Conservation (phyloP, 176 grass and related monocot species). For the Saccharum spontaneum region DNA sequence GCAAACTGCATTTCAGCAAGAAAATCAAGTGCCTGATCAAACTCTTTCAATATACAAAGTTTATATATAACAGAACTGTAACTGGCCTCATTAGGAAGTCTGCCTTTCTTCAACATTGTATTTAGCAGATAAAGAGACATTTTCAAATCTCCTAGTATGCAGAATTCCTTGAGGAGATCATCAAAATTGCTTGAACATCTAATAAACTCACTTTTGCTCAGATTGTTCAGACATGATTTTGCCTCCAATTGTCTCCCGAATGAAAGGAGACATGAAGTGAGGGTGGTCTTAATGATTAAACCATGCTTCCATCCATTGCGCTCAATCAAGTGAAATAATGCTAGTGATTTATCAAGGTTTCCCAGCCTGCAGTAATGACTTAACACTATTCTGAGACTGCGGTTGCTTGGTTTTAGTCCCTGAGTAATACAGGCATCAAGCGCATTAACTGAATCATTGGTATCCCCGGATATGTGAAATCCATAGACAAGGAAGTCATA, state of each 20-base stretch:
- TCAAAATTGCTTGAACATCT: constrained; percentile 44
- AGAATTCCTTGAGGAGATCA: constrained; percentile 64
- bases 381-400: constrained; percentile 83
- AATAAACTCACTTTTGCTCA: constrained; percentile 44
- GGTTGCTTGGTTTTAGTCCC: constrained; percentile 69
- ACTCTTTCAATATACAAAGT: constrained; percentile 52
- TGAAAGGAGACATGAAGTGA: constrained; percentile 57
- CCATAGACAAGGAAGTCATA: constrained; percentile 16
- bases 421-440: background rate
- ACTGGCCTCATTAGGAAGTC: constrained; percentile 56
- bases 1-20: constrained; percentile 69
- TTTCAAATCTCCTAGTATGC: constrained; percentile 47
- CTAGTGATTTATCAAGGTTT: constrained; percentile 66
- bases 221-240: constrained; percentile 47
- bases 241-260: constrained; percentile 65
- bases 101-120: constrained; percentile 72
- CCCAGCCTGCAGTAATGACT: constrained; percentile 57
- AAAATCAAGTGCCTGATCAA: constrained; percentile 67
- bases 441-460: too few relatives aligned
- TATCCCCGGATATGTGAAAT: too few relatives aligned
- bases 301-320: constrained; percentile 63
- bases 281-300: constrained; percentile 48
- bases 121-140: constrained; percentile 70
- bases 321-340: constrained; percentile 63
- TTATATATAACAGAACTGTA: constrained; percentile 62